Evolutionary conservation across 2,329 filamentous ascomycete species (phyloP).

Genomic region (Colletotrichum spinosum): DNA sequence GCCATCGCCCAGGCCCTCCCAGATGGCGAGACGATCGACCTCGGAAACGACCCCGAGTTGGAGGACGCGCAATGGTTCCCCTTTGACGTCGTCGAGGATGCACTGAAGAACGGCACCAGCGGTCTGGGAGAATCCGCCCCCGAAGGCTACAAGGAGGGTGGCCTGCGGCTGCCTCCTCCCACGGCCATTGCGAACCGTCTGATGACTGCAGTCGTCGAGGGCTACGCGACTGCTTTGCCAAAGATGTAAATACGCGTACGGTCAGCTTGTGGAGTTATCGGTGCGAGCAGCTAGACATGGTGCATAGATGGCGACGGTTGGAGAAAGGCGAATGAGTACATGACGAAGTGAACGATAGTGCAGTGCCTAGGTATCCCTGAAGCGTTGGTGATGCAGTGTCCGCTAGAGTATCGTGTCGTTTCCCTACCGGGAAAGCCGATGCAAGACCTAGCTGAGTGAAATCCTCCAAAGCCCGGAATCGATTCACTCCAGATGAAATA

Average conservation of each 20-base stretch:
- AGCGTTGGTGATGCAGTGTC: too few relatives aligned
- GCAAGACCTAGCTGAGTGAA: too few relatives aligned
- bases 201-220: slow-evolving; percentile 81
- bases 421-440: too few relatives aligned
- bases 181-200: slow-evolving; percentile 95
- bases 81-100: slow-evolving; percentile 82
- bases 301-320: slow-evolving; percentile 40
- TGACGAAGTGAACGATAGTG: too few relatives aligned
- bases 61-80: slow-evolving; percentile 91
- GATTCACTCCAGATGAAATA: background rate
- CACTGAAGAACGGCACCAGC: slow-evolving; percentile 75
- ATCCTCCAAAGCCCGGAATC: too few relatives aligned
- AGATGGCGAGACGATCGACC: slow-evolving; percentile 79
- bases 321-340: too few relatives aligned
- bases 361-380: too few relatives aligned
- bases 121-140: slow-evolving; percentile 73
- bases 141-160: slow-evolving; percentile 79
- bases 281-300: slow-evolving; percentile 27
- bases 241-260: slow-evolving; percentile 57
- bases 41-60: slow-evolving; percentile 91
- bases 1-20: slow-evolving; percentile 89
- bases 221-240: slow-evolving; percentile 70
- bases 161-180: slow-evolving; percentile 81
- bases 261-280: background rate
- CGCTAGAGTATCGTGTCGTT: too few relatives aligned